Conservation (phyloP, 2,329 filamentous ascomycete species). For the Ceratocystis alfenasii region DNA sequence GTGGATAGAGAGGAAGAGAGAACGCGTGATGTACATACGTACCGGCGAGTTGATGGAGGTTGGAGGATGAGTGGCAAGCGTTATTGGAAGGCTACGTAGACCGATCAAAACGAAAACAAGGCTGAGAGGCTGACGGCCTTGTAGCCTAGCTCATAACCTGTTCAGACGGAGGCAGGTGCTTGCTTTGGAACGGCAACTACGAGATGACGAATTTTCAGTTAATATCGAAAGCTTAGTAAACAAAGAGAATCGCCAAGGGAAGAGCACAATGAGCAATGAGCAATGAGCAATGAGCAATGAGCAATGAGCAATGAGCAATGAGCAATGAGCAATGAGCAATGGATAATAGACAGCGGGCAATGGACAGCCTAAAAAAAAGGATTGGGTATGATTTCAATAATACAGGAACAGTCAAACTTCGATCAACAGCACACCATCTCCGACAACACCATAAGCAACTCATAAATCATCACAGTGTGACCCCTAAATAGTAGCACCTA, state of each 20-base stretch:
- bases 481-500: slow-evolving; percentile 2
- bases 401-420: slow-evolving; percentile 16
- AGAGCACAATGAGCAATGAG: not conserved
- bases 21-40: slow-evolving; percentile 4
- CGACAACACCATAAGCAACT: slow-evolving; percentile 24
- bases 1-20: not conserved
- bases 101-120: slow-evolving; percentile 12
- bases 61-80: not conserved
- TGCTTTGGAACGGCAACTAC: slow-evolving; percentile 17
- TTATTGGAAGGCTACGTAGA: slow-evolving; percentile 5
- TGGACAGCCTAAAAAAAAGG: not conserved
- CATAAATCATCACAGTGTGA: slow-evolving; percentile 25
- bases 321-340: too few relatives aligned
- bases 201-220: not conserved
- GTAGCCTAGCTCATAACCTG: not conserved
- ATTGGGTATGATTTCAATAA: slow-evolving; percentile 19
- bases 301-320: too few relatives aligned
- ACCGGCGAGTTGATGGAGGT: slow-evolving; percentile 2
- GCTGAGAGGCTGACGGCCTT: not conserved
- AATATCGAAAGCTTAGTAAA: not conserved
- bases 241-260: slow-evolving; percentile 22
- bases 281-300: too few relatives aligned
- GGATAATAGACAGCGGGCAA: not conserved
- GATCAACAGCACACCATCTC: slow-evolving; percentile 17
- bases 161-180: not conserved